A percentile compares a stretch with the other conserved stretches of the same genome.
Evolutionary conservation across 2,329 filamentous ascomycete genomes (phyloP).

Genomic region (Aspergillus phoenicis): DNA sequence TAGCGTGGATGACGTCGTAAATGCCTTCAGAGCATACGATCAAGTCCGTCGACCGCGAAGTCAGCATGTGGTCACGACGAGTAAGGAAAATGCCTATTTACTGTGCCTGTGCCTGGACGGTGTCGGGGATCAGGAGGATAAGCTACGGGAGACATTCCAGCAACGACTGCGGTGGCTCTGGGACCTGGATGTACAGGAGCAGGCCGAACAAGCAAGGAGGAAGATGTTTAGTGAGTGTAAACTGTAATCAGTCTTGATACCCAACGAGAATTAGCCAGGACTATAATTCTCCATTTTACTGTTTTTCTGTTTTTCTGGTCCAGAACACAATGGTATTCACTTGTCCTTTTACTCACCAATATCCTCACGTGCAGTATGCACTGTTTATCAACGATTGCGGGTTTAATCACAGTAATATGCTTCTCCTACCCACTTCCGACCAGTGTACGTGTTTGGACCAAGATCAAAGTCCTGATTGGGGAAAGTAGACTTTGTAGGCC

Average conservation of each 20-base stretch:
- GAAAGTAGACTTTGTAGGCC: no score
- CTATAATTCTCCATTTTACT: no score
- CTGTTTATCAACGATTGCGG: no score
- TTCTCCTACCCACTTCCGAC: no score
- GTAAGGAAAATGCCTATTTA: conserved; percentile 46
- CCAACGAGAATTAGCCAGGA: neutral
- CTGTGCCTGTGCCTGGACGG: conserved; percentile 31
- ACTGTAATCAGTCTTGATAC: neutral
- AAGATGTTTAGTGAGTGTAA: conserved; percentile 14
- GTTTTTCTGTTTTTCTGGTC: no score
- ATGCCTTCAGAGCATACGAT: conserved; percentile 57
- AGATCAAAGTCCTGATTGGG: no score
- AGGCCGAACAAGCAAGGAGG: conserved; percentile 27
- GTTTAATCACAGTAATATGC: no score
- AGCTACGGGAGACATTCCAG: conserved; percentile 26
- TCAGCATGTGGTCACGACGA: conserved; percentile 55
- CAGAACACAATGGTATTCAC: no score
- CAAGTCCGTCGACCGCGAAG: conserved; percentile 51
- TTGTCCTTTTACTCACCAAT: no score
- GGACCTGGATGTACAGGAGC: conserved; percentile 35
- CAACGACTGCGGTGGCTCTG: conserved; percentile 37
- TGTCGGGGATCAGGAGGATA: conserved; percentile 30
- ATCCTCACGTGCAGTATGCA: no score
- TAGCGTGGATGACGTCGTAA: conserved; percentile 38
- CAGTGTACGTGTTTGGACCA: no score